Percentiles rank a stretch among this genome's conserved stretches.
phyloP scores from a whole-genome alignment of 2,329 filamentous ascomycete genomes.

The Cladophialophora psammophila region DNA sequence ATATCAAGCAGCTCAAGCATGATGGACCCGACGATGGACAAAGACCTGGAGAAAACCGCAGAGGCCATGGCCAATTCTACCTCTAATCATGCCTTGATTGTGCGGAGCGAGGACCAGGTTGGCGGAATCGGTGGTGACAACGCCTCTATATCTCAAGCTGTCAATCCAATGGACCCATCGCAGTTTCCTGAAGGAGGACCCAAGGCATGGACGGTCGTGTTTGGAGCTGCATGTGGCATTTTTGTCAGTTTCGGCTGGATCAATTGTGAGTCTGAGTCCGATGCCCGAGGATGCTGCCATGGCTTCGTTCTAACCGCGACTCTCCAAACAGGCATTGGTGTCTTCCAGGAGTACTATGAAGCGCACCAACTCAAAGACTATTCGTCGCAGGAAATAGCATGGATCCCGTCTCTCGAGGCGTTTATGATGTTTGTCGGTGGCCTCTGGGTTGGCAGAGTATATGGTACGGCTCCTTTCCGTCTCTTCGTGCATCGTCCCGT shows the following conservation, averaged over 20 bases:
- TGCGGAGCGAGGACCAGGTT: constrained; percentile 8
- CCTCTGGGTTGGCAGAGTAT: constrained; percentile 40
- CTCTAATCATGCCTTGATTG: constrained; percentile 13
- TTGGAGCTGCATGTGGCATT: constrained; percentile 52
- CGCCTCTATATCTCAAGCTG: constrained; percentile 9
- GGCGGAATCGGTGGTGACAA: constrained; percentile 14
- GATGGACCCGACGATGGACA: constrained; percentile 9
- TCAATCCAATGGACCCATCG: constrained; percentile 38
- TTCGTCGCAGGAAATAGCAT: constrained; percentile 63
- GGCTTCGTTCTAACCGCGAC: background rate
- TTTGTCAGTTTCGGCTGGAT: constrained; percentile 51
- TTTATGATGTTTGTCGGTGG: constrained; percentile 50
- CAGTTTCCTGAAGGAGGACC: constrained; percentile 52
- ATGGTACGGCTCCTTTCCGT: constrained; percentile 24
- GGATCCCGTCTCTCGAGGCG: constrained; percentile 64
- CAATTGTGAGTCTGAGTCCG: constrained; percentile 37
- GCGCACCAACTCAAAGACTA: constrained; percentile 57
- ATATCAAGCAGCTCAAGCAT: constrained; percentile 9
- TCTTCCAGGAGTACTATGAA: constrained; percentile 69
- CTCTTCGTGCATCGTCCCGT: background rate
- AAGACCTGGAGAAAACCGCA: constrained; percentile 25
- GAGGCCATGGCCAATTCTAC: constrained; percentile 1
- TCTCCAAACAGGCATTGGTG: constrained; percentile 49
- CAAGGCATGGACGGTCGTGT: constrained; percentile 53
- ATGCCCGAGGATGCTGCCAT: background rate